Evolutionary conservation across 2,329 filamentous ascomycete species (phyloP), one percentile per base, ranked within the genome.

Genomic region (Scleromitrula shiraiana): DNA sequence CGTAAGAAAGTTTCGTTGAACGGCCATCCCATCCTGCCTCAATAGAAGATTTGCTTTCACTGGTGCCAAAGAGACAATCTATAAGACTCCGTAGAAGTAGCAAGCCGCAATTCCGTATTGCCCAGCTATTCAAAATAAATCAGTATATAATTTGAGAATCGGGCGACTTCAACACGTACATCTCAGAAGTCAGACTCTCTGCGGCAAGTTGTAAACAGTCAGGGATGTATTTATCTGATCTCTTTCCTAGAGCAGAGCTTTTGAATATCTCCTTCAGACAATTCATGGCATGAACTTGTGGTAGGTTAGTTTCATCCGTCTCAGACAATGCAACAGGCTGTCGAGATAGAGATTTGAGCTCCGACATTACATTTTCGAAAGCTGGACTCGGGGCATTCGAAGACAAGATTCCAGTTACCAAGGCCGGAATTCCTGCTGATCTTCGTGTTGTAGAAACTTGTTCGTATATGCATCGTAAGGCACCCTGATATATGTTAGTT

Each of bases 211-310:
- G 77, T 4, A 98, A 72, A 27, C 83, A 83, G 24, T 79, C 72
- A 7, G 85, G 81, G 7, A 96, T 73, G 57, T 89, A 84, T 0
- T 72, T 71, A 59, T 95, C 88, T 0, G 88, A 85, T 45, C 77
- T 76, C 47, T 80, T 79, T 23, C 86, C 76, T 12, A 97, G 73
- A 41, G 80, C 78, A 0, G 88, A 88, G 56, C 83, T 89, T 49
- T 87, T 91, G 66, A 96, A 93, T 2, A 95, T 83, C 55, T 95
- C 89, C 62, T 93, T 93, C 49, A 98, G 70, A 52, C 87, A 95
- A 63, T 98, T 98, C 62, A 95, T 77, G 0, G 93, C 89, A 65
- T 98, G 93, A 0, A 98, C 93, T 65, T 98, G 91, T 0, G 89
- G 85, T 4, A 97, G 69, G 33, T 85, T 83, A 2, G 76, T 76